These are phyloP conservation scores for sunflower (Helianthus annuus) DNA, from an alignment of 129 eudicot species.

Conservation along the genomic window HanXRQr2.0-SUNRISE NC_035438.2:33310493-33310992, in stretches of 20 bases:
- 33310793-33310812: background rate
- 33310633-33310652: slow-evolving; percentile 25
- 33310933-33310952: slow-evolving; percentile 47
- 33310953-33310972: slow-evolving; percentile 53
- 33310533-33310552: background rate
- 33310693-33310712: slow-evolving; percentile 42
- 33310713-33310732: slow-evolving; percentile 47
- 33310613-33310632: slow-evolving; percentile 32
- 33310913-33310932: slow-evolving; percentile 45
- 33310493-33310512: slow-evolving; percentile 18
- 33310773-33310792: background rate
- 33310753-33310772: background rate
- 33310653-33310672: slow-evolving; percentile 36
- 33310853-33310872: slow-evolving; percentile 29
- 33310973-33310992: background rate
- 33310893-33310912: slow-evolving; percentile 41
- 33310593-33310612: slow-evolving; percentile 1
- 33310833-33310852: slow-evolving; percentile 37
- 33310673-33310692: slow-evolving; percentile 32
- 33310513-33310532: background rate
- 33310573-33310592: slow-evolving; percentile 18
- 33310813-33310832: background rate
- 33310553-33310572: background rate
- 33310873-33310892: slow-evolving; percentile 33
- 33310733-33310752: slow-evolving; percentile 24